phyloP scores from a whole-genome alignment of 768 basidiomycete species.

The Lactarius vividus region DNA sequence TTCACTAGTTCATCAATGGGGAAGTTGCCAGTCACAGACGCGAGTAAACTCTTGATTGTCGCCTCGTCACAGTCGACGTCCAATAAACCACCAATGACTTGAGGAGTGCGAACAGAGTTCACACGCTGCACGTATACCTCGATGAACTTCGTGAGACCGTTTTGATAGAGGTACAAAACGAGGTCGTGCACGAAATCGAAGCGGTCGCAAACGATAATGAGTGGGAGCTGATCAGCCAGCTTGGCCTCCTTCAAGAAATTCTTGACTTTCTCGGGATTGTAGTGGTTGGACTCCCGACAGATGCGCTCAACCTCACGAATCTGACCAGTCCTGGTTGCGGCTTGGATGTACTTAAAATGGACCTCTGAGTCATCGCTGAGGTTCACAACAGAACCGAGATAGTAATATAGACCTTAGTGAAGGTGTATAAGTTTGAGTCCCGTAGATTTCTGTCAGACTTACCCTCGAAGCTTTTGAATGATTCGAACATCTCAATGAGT shows the following conservation, averaged over 20 bases:
- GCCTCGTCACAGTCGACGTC: conserved; percentile 98
- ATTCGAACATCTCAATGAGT: conserved; percentile 97
- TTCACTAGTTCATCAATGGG: conserved; percentile 97
- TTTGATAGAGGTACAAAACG: conserved; percentile 97
- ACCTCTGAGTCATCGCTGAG: conserved; percentile 95
- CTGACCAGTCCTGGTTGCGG: conserved; percentile 95
- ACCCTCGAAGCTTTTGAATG: conserved; percentile 97
- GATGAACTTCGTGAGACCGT: conserved; percentile 93
- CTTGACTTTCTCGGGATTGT: conserved; percentile 99
- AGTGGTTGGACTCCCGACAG: conserved; percentile 93
- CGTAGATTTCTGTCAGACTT: conserved; percentile 20
- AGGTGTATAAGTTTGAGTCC: neutral
- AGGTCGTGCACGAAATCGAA: conserved; percentile 99
- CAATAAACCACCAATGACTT: conserved; percentile 93
- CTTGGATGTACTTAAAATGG: conserved; percentile 99
- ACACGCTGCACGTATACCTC: conserved; percentile 99
- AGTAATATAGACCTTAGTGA: conserved; percentile 84
- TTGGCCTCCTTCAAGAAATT: conserved; percentile 99
- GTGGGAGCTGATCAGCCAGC: conserved; percentile 90
- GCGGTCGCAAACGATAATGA: conserved; percentile 99
- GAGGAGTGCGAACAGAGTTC: conserved; percentile 95
- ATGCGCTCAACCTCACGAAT: conserved; percentile 99
- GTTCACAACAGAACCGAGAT: conserved; percentile 97
- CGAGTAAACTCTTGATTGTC: conserved; percentile 91
- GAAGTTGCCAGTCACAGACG: conserved; percentile 94